These are phyloP conservation scores for Chlamydomonas urium DNA, from an alignment of 139 green algal genomes.

Conservation along the genomic window DNA sequence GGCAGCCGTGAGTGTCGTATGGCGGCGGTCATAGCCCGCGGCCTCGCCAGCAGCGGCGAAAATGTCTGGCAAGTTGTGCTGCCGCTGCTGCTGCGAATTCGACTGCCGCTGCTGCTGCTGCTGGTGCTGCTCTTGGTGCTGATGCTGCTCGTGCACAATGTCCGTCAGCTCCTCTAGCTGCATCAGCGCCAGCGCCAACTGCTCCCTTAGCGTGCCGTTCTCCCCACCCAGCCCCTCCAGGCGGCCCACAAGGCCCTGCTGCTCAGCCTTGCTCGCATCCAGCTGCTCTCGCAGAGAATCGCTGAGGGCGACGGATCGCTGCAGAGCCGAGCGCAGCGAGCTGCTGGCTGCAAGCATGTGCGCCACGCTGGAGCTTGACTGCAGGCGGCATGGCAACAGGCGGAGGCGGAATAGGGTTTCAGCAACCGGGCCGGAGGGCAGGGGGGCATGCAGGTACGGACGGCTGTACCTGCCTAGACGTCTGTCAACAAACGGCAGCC, in stretches of 20 bases:
- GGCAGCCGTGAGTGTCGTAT: not conserved
- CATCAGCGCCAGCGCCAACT: slow-evolving; percentile 22
- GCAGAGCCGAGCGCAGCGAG: not conserved
- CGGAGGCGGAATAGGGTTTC: too few species aligned
- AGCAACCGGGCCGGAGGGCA: too few species aligned
- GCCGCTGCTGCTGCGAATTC: not conserved
- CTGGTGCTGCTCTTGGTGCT: not conserved
- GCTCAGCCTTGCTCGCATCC: not conserved
- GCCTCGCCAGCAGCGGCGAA: too few species aligned
- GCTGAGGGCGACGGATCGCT: slow-evolving; percentile 5
- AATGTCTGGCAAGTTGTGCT: too few species aligned
- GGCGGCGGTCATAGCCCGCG: not conserved
- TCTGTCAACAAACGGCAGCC: too few species aligned
- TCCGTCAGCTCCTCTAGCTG: slow-evolving; percentile 19
- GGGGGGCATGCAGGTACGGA: too few species aligned
- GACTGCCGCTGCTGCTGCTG: not conserved
- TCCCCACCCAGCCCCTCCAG: not conserved
- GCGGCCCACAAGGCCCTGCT: not conserved
- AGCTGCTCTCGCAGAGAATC: not conserved
- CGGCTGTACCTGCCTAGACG: too few species aligned
- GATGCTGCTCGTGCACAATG: not conserved
- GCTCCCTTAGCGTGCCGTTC: slow-evolving; percentile 13
- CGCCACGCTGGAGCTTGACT: too few species aligned
- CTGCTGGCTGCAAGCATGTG: too few species aligned
- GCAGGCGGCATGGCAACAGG: too few species aligned